Evolutionary conservation across 371 early-diverging fungal genomes (phyloP).

Genomic region (Actinomortierella wolfii): DNA sequence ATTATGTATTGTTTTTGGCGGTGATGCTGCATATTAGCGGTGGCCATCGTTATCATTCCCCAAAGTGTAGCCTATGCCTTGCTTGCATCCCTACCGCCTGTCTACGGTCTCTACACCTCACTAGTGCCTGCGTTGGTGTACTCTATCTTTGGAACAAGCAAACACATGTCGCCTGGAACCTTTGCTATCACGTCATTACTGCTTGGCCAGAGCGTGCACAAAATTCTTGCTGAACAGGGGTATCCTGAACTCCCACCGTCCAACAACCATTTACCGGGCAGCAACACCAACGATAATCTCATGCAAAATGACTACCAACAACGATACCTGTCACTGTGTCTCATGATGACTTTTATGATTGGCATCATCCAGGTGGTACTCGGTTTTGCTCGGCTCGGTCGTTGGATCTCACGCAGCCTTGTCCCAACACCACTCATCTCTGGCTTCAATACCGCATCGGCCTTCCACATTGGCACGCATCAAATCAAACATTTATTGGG

Average conservation of each 20-base stretch:
- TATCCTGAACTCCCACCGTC: slow-evolving; percentile 7
- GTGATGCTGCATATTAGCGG: slow-evolving; percentile 32
- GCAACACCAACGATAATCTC: too few species aligned
- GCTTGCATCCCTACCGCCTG: slow-evolving; percentile 54
- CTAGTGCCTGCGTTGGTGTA: slow-evolving; percentile 49
- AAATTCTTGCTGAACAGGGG: slow-evolving; percentile 29
- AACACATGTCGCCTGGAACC: slow-evolving; percentile 50
- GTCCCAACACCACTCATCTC: slow-evolving; percentile 49
- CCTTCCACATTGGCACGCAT: slow-evolving; percentile 50
- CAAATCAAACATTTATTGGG: slow-evolving; percentile 53
- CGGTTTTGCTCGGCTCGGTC: slow-evolving; percentile 39
- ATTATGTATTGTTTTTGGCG: neutral
- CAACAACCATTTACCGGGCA: slow-evolving; percentile 54
- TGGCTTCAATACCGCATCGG: slow-evolving; percentile 53
- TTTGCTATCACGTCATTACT: slow-evolving; percentile 56
- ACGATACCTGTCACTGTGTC: slow-evolving; percentile 29
- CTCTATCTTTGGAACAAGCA: slow-evolving; percentile 47
- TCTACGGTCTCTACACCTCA: slow-evolving; percentile 58
- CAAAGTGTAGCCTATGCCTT: slow-evolving; percentile 61
- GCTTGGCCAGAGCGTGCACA: slow-evolving; percentile 46
- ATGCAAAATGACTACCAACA: slow-evolving; percentile 18
- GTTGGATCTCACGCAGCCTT: slow-evolving; percentile 34
- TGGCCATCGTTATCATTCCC: slow-evolving; percentile 54
- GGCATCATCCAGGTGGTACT: slow-evolving; percentile 42
- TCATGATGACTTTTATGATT: slow-evolving; percentile 42